phyloP scores from a whole-genome alignment of 169 alveolate species.

The Plasmodium malariae region DNA sequence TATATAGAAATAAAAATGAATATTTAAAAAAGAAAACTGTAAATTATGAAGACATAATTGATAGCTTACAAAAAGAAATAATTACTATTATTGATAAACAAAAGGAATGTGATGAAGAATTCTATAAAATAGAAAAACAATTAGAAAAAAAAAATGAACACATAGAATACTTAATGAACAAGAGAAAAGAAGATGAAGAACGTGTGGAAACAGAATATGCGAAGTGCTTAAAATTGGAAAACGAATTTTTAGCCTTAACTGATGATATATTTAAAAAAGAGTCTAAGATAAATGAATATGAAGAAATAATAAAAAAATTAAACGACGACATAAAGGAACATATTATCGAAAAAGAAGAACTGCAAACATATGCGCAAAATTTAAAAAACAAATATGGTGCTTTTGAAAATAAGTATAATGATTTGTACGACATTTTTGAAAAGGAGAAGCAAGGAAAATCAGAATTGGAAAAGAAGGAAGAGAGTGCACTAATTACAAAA shows the following conservation, averaged over 20 bases:
- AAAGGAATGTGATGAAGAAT: constrained; percentile 66
- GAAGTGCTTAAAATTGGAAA: constrained; percentile 45
- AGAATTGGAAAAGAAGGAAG: constrained; percentile 31
- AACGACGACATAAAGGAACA: constrained; percentile 55
- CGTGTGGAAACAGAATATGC: constrained; percentile 34
- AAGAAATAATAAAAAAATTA: constrained; percentile 47
- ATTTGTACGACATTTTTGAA: constrained; percentile 20
- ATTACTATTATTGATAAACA: constrained; percentile 58
- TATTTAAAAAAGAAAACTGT: constrained; percentile 45
- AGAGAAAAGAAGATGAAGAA: constrained; percentile 62
- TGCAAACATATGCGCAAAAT: constrained; percentile 26
- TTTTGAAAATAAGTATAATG: constrained; percentile 58
- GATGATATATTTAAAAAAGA: constrained; percentile 74
- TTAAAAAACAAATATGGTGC: constrained; percentile 43
- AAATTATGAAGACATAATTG: constrained; percentile 69
- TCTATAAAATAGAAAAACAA: constrained; percentile 54
- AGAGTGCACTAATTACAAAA: constrained; percentile 13
- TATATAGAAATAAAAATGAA: constrained; percentile 62
- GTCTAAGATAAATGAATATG: constrained; percentile 32
- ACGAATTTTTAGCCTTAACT: constrained; percentile 55
- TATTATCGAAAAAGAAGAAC: constrained; percentile 50
- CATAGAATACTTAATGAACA: constrained; percentile 39
- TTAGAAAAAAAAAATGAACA: constrained; percentile 46
- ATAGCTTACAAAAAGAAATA: constrained; percentile 54
- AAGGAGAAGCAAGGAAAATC: constrained; percentile 15